A percentile compares a stretch with the other conserved stretches of the same genome.
Evolutionary conservation across 1,284 basidiomycete species (phyloP).

Genomic region (Polyporus tsugae): DNA sequence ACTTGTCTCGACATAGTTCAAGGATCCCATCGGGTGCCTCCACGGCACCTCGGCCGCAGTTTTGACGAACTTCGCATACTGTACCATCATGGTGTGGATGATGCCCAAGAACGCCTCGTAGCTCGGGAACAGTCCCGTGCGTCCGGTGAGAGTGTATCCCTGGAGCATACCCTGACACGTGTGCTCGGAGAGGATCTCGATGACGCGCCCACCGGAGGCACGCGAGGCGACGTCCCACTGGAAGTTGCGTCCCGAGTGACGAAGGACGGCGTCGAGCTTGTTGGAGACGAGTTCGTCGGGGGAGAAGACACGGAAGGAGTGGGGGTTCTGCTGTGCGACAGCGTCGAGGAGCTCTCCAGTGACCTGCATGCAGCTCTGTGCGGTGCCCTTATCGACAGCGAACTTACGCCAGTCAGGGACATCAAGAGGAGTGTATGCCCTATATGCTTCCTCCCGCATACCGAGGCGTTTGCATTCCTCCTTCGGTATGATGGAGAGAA

Average conservation of each 20-base stretch:
- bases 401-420: slow-evolving; percentile 74
- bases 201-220: slow-evolving; percentile 77
- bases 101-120: slow-evolving; percentile 91
- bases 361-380: slow-evolving; percentile 83
- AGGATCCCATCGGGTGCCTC: slow-evolving; percentile 75
- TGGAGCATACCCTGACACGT: slow-evolving; percentile 90
- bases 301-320: slow-evolving; percentile 87
- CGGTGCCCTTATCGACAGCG: slow-evolving; percentile 59
- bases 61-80: slow-evolving; percentile 89
- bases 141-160: slow-evolving; percentile 84
- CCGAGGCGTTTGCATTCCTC: slow-evolving; percentile 66
- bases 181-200: slow-evolving; percentile 91
- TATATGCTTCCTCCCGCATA: slow-evolving; percentile 71
- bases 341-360: slow-evolving; percentile 67
- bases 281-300: slow-evolving; percentile 92
- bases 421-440: slow-evolving; percentile 65
- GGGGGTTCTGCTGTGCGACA: slow-evolving; percentile 73
- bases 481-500: slow-evolving; percentile 68
- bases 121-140: slow-evolving; percentile 86
- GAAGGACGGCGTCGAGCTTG: slow-evolving; percentile 84
- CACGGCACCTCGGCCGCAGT: slow-evolving; percentile 82
- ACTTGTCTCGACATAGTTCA: slow-evolving; percentile 89
- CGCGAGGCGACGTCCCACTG: slow-evolving; percentile 80
- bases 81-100: slow-evolving; percentile 81
- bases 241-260: slow-evolving; percentile 74